These are phyloP conservation scores for Mentha longifolia DNA, from an alignment of 257 asterid genomes.

Conservation along the genomic window DNA sequence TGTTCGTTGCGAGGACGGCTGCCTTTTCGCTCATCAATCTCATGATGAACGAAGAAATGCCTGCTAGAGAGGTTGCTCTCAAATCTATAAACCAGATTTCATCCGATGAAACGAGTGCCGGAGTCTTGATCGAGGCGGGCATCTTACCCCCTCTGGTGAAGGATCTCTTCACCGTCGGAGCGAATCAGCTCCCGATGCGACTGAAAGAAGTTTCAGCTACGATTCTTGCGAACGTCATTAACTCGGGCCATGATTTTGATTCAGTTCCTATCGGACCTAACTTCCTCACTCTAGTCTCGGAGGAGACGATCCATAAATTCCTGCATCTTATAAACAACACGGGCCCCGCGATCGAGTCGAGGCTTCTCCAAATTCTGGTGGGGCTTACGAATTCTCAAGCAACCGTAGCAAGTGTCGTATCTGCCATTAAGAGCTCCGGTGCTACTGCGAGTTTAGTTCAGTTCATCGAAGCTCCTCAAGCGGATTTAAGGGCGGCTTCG, in stretches of 20 bases:
- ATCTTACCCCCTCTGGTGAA: constrained; percentile 89
- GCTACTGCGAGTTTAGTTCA: constrained; percentile 88
- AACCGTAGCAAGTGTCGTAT: constrained; percentile 70
- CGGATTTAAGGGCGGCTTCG: constrained; percentile 77
- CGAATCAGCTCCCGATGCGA: constrained; percentile 67
- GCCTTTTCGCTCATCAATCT: constrained; percentile 78
- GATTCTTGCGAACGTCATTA: constrained; percentile 82
- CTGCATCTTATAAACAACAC: constrained; percentile 90
- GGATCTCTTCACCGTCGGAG: constrained; percentile 81
- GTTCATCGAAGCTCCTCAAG: constrained; percentile 88
- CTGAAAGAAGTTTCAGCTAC: constrained; percentile 92
- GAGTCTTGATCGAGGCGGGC: constrained; percentile 79
- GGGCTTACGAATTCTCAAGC: constrained; percentile 73
- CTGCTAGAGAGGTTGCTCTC: constrained; percentile 83
- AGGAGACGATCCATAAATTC: constrained; percentile 74
- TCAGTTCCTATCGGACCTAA: constrained; percentile 72
- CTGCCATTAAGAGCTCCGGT: constrained; percentile 84
- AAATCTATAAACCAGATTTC: constrained; percentile 88
- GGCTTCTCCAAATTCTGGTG: constrained; percentile 90
- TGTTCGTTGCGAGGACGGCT: constrained; percentile 66
- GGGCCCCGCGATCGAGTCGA: constrained; percentile 90
- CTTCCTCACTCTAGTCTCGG: constrained; percentile 79
- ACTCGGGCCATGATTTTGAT: constrained; percentile 75
- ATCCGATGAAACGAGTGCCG: constrained; percentile 84
- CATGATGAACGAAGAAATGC: constrained; percentile 58